Percentiles rank a stretch among this genome's conserved stretches.
Conservation (phyloP, 2,329 filamentous ascomycete genomes). For the Arthrobotrys sphaeroides region DNA sequence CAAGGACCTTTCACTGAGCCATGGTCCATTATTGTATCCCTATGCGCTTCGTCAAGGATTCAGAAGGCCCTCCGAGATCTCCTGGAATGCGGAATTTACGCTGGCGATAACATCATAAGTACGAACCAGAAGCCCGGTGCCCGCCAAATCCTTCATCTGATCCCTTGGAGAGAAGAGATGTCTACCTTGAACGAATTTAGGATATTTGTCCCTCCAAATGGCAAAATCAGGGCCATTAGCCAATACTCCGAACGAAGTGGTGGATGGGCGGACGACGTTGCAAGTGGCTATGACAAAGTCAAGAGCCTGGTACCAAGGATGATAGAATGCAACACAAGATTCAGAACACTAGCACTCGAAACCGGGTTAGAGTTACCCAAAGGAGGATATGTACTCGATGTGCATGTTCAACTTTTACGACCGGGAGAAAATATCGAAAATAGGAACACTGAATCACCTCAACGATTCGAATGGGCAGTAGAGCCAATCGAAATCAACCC, state of each 20-base stretch:
- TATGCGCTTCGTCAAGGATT: background rate
- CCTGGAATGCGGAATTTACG: background rate
- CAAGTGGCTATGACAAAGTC: background rate
- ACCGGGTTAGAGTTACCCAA: background rate
- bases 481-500: slow-evolving; percentile 17
- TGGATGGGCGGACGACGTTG: slow-evolving; percentile 1
- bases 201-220: slow-evolving; percentile 22
- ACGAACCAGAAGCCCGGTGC: background rate
- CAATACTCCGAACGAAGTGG: slow-evolving; percentile 12
- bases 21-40: background rate
- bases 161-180: slow-evolving; percentile 15
- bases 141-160: slow-evolving; percentile 7
- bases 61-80: background rate
- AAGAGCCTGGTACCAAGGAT: slow-evolving; percentile 3
- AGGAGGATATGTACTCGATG: slow-evolving; percentile 16
- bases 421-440: no score
- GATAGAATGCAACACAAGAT: slow-evolving; percentile 14
- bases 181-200: slow-evolving; percentile 24
- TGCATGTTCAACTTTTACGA: background rate
- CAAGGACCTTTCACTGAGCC: slow-evolving; percentile 3
- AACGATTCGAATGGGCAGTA: background rate
- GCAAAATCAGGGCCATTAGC: slow-evolving; percentile 13
- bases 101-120: background rate
- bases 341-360: background rate
- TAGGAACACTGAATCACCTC: background rate